Conservation (phyloP, 1,284 basidiomycete species). For the Entoloma clypeatum region DNA sequence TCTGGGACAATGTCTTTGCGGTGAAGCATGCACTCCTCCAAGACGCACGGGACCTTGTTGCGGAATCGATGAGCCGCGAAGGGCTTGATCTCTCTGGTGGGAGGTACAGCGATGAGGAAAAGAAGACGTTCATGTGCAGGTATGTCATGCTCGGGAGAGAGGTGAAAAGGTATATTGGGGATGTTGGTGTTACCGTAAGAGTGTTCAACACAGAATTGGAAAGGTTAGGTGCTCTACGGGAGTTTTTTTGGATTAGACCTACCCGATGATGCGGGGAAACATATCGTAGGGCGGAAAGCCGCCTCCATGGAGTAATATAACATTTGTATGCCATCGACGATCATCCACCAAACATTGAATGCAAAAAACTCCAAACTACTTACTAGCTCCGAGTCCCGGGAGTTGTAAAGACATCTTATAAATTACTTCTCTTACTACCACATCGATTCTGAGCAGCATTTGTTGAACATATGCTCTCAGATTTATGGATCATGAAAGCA, state of each 20-base stretch:
- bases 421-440: no score
- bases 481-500: no score
- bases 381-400: no score
- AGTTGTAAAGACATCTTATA: no score
- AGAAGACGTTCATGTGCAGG: slow-evolving; percentile 23
- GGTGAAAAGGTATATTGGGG: slow-evolving; percentile 27
- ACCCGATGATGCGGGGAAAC: slow-evolving; percentile 18
- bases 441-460: no score
- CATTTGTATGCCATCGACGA: no score
- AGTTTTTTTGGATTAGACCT: slow-evolving; percentile 30
- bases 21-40: slow-evolving; percentile 27
- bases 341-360: no score
- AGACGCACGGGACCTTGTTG: slow-evolving; percentile 18
- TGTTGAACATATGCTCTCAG: no score
- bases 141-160: slow-evolving; percentile 27
- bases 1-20: slow-evolving; percentile 30
- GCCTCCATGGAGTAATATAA: no score
- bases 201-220: slow-evolving; percentile 28
- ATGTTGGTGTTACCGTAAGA: slow-evolving; percentile 22
- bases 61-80: neutral
- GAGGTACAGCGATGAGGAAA: slow-evolving; percentile 9
- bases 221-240: slow-evolving; percentile 28
- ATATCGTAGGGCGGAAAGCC: no score
- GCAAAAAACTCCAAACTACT: no score
- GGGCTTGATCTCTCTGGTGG: slow-evolving; percentile 8